Percentiles rank a stretch among this genome's conserved stretches.
These are phyloP conservation scores for Apiotrichum gracile DNA, from an alignment of 1,284 basidiomycete genomes.

Conservation along the genomic window DNA sequence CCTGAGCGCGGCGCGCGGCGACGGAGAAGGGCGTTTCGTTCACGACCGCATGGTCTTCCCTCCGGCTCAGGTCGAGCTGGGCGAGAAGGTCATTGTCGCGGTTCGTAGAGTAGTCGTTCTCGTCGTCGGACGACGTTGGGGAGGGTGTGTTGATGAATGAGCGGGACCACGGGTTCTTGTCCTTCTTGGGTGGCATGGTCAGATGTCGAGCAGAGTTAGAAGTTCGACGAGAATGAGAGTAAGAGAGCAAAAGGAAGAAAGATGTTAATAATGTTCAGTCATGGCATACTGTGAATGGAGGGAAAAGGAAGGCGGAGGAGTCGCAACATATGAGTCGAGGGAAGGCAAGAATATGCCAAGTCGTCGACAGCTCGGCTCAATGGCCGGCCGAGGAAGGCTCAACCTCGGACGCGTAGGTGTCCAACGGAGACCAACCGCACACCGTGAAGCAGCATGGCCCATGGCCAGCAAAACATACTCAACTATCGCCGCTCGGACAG, in stretches of 20 bases:
- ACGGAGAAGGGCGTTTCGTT: slow-evolving; percentile 23
- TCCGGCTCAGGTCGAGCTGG: slow-evolving; percentile 21
- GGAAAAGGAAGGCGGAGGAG: not conserved
- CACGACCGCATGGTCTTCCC: slow-evolving; percentile 20
- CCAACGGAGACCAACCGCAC: not conserved
- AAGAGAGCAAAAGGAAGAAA: not conserved
- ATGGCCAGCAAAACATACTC: no score
- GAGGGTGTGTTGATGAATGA: slow-evolving; percentile 7
- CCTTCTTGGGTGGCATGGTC: not conserved
- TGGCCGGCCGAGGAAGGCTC: no score
- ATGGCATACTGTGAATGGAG: not conserved
- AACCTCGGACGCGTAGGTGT: no score
- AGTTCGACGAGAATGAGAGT: not conserved
- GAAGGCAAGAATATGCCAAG: not conserved
- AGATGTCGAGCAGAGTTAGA: not conserved
- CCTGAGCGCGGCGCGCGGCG: slow-evolving; percentile 1
- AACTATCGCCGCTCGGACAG: no score
- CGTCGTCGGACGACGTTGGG: not conserved
- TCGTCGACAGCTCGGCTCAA: no score
- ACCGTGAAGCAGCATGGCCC: no score
- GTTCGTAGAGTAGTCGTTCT: not conserved
- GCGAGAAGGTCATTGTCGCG: slow-evolving; percentile 10
- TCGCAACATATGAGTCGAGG: not conserved
- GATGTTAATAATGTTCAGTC: no score
- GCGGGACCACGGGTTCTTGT: slow-evolving; percentile 4